Conservation (phyloP, 2,329 filamentous ascomycete species). For the Penicillium janthinellum region DNA sequence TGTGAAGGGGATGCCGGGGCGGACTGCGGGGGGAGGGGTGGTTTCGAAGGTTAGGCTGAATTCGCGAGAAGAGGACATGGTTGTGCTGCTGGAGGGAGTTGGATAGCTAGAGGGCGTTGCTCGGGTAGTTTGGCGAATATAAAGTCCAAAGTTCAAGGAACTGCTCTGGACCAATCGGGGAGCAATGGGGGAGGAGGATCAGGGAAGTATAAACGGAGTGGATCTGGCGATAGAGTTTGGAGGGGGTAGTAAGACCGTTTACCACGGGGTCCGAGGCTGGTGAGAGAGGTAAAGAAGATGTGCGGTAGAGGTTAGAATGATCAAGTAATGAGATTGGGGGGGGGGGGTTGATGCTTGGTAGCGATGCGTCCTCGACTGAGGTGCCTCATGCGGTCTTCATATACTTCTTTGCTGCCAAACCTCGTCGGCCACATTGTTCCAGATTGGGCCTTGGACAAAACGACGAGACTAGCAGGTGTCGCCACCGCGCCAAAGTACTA, state of each 20-base stretch:
- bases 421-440: slow-evolving; percentile 12
- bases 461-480: slow-evolving; percentile 12
- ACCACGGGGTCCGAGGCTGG: background rate
- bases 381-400: slow-evolving; percentile 20
- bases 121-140: background rate
- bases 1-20: slow-evolving; percentile 32
- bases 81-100: background rate
- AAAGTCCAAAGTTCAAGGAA: slow-evolving; percentile 3
- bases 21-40: slow-evolving; percentile 29
- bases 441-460: slow-evolving; percentile 8
- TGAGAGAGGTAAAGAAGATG: background rate
- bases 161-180: slow-evolving; percentile 8
- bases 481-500: slow-evolving; percentile 27
- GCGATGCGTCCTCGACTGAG: slow-evolving; percentile 1
- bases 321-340: background rate
- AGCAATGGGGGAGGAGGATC: background rate
- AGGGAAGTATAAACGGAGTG: slow-evolving; percentile 12
- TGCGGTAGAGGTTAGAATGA: background rate
- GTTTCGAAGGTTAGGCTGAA: slow-evolving; percentile 36
- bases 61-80: slow-evolving; percentile 28
- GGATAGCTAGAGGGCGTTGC: background rate
- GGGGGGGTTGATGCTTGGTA: background rate
- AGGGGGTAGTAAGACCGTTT: background rate
- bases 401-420: slow-evolving; percentile 18
- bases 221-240: slow-evolving; percentile 2